Conservation (phyloP, 176 grass and related monocot species). For the Zizania latifolia region DNA sequence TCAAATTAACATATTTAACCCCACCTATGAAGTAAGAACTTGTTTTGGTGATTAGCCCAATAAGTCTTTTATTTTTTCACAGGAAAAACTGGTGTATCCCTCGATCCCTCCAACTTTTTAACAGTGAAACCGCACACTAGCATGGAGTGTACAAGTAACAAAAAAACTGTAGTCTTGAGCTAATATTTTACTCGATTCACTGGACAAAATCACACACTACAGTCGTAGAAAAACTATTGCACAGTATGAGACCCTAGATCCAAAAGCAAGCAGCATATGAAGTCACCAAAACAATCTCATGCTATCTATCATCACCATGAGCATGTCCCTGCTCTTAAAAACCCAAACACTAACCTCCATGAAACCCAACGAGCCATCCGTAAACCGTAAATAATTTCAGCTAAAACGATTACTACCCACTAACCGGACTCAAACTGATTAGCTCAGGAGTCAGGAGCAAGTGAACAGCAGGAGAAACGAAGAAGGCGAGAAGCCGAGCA, state of each 20-base stretch:
- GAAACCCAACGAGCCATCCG: background rate
- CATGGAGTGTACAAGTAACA: background rate
- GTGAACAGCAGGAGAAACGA: background rate
- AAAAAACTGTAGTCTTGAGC: background rate
- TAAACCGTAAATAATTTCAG: background rate
- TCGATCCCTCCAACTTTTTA: background rate
- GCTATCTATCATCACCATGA: background rate
- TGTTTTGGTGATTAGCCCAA: background rate
- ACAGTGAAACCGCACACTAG: background rate
- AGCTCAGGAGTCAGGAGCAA: background rate
- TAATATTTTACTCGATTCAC: background rate
- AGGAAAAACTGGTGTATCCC: too few relatives aligned
- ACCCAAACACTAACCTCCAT: background rate
- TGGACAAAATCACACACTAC: background rate
- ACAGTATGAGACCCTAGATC: constrained; percentile 21
- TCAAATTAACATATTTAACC: background rate
- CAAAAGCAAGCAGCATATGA: constrained; percentile 7
- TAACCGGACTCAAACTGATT: background rate
- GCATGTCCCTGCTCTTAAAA: background rate
- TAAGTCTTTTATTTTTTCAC: background rate
- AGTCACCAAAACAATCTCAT: background rate
- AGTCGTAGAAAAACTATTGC: background rate
- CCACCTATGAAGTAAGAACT: background rate
- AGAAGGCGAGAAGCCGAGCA: background rate
- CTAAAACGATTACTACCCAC: background rate